Conservation (phyloP, 495 filamentous ascomycete species). For the Aspergillus campestris region DNA sequence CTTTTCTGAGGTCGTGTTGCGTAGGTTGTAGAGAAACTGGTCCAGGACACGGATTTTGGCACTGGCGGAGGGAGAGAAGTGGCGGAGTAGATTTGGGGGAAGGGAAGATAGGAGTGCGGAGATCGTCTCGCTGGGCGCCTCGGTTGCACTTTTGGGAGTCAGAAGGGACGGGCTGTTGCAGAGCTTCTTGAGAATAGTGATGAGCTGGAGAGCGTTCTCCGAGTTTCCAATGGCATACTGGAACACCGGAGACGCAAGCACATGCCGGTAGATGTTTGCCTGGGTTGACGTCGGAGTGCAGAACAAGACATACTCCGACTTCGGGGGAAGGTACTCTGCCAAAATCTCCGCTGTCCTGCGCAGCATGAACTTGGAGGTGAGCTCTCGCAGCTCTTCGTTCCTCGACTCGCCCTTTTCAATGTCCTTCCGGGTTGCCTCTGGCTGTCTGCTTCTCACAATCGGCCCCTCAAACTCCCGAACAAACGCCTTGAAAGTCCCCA, state of each 20-base stretch:
- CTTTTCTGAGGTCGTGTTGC: constrained; percentile 57
- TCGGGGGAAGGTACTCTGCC: constrained; percentile 64
- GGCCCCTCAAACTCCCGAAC: constrained; percentile 65
- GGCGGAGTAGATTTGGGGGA: constrained; percentile 48
- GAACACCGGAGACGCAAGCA: constrained; percentile 64
- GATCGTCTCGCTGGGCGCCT: constrained; percentile 30
- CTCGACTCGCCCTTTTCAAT: constrained; percentile 66
- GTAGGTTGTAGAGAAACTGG: constrained; percentile 54
- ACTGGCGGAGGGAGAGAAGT: constrained; percentile 50
- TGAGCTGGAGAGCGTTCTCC: constrained; percentile 64
- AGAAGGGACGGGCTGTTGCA: constrained; percentile 72
- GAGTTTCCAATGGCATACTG: constrained; percentile 55
- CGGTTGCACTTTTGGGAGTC: constrained; percentile 33
- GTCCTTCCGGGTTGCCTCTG: constrained; percentile 56
- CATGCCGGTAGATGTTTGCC: constrained; percentile 56
- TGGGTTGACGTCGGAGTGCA: constrained; percentile 66
- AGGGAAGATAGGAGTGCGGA: constrained; percentile 48
- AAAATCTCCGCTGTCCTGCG: constrained; percentile 69
- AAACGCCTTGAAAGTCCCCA: constrained; percentile 61
- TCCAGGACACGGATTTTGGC: constrained; percentile 68
- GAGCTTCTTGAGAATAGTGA: constrained; percentile 73
- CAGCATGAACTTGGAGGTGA: constrained; percentile 68
- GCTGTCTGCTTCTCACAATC: constrained; percentile 65
- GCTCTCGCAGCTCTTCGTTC: constrained; percentile 55
- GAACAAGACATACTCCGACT: constrained; percentile 71